These are phyloP conservation scores for Rhipidocladum racemiflorum DNA, from an alignment of 176 grass and related monocot genomes.

Conservation along the genomic window DNA sequence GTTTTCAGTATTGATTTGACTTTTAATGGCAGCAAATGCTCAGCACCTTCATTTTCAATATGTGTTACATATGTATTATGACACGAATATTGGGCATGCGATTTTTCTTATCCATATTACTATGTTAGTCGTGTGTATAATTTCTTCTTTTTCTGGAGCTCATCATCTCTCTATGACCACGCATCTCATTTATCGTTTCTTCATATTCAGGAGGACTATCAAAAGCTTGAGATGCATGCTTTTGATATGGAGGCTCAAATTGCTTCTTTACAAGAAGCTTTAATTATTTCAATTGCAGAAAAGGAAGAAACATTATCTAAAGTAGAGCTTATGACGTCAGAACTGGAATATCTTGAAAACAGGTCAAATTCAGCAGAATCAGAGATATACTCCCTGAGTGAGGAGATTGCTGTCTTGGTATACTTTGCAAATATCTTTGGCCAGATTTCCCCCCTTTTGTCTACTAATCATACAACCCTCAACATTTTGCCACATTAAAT, in stretches of 20 bases:
- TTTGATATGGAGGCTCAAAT: constrained; percentile 68
- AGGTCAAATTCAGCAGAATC: constrained; percentile 47
- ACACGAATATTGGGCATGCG: not conserved
- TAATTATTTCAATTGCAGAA: constrained; percentile 50
- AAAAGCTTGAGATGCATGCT: constrained; percentile 63
- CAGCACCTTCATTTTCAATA: not conserved
- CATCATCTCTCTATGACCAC: not conserved
- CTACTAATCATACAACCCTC: not conserved
- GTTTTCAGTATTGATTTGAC: not conserved
- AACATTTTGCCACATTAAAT: not conserved
- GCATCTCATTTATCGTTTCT: constrained; percentile 22
- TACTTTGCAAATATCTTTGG: constrained; percentile 25
- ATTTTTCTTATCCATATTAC: not conserved
- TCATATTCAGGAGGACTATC: constrained; percentile 70
- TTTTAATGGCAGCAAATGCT: not conserved
- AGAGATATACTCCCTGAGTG: constrained; percentile 53
- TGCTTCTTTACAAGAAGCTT: constrained; percentile 63
- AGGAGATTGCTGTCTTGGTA: constrained; percentile 61
- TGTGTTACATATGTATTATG: not conserved
- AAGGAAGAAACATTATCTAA: constrained; percentile 69
- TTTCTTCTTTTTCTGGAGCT: not conserved
- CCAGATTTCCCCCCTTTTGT: not conserved
- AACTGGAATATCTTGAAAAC: constrained; percentile 57
- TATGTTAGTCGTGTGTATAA: not conserved
- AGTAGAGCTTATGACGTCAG: constrained; percentile 53